These are phyloP conservation scores for Drosera spatulata DNA, from an alignment of 179 eudicot species.

Conservation along the genomic window DNA sequence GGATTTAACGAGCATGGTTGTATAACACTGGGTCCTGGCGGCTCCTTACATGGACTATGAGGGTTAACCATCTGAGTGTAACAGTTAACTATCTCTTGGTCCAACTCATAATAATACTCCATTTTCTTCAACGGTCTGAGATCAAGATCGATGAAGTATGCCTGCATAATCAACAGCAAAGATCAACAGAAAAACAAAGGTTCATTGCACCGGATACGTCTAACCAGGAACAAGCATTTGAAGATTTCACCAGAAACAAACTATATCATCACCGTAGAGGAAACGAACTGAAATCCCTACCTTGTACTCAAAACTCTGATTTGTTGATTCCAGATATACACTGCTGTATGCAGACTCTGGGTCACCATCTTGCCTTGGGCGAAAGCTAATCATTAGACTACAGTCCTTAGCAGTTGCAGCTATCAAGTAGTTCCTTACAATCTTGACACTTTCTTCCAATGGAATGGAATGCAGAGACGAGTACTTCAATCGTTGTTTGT, in stretches of 20 bases:
- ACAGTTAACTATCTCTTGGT: conserved; percentile 60
- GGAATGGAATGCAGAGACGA: conserved; percentile 54
- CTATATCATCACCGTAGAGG: too few species aligned
- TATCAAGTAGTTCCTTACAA: conserved; percentile 78
- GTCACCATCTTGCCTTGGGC: conserved; percentile 40
- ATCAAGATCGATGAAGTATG: conserved; percentile 84
- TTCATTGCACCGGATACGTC: too few species aligned
- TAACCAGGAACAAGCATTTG: too few species aligned
- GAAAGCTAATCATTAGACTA: conserved; percentile 83
- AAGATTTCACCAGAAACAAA: too few species aligned
- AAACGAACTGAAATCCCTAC: conserved; percentile 19
- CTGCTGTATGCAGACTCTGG: conserved; percentile 29
- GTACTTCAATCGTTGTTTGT: conserved; percentile 22
- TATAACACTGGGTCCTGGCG: too few species aligned
- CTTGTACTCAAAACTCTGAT: conserved; percentile 75
- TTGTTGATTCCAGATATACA: conserved; percentile 47
- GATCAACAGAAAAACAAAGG: too few species aligned
- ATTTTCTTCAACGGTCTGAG: conserved; percentile 75
- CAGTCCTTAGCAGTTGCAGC: conserved; percentile 97
- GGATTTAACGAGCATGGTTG: too few species aligned
- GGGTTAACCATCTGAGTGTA: conserved; percentile 32
- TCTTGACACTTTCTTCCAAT: conserved; percentile 55
- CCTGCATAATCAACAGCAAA: conserved; percentile 25
- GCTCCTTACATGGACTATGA: too few species aligned
- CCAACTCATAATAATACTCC: conserved; percentile 78